Percentiles rank a stretch among this genome's conserved stretches.
phyloP scores from a whole-genome alignment of 2,329 filamentous ascomycete genomes.

The Hypoxylon rubiginosum region DNA sequence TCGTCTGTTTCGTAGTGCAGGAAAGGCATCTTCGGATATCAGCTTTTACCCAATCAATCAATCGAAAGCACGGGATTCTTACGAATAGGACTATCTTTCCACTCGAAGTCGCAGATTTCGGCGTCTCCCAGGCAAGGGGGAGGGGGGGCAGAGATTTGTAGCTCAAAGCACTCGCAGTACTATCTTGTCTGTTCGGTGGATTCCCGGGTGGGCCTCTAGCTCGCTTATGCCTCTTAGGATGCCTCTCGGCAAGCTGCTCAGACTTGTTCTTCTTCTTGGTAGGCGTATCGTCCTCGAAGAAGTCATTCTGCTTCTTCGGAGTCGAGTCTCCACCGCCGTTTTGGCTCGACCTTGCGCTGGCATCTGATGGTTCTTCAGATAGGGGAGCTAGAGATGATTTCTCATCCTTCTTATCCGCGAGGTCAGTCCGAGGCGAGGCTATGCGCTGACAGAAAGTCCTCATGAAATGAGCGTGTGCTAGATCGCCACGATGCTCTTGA shows the following conservation, averaged over 20 bases:
- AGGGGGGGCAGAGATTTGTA: constrained; percentile 39
- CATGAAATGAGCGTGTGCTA: constrained; percentile 73
- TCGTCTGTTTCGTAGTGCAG: constrained; percentile 74
- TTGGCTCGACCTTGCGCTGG: constrained; percentile 41
- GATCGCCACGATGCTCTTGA: constrained; percentile 71
- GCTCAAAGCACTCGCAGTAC: constrained; percentile 36
- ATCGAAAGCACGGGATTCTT: constrained; percentile 27
- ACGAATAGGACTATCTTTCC: constrained; percentile 57
- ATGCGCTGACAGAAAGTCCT: constrained; percentile 69
- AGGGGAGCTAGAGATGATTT: constrained; percentile 46
- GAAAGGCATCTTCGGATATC: constrained; percentile 71
- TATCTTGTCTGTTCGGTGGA: constrained; percentile 53
- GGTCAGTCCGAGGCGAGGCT: constrained; percentile 50
- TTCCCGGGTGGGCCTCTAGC: constrained; percentile 55
- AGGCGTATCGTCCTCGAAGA: constrained; percentile 40
- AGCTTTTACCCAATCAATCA: constrained; percentile 37
- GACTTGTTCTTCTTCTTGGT: constrained; percentile 55
- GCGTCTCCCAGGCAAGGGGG: constrained; percentile 51
- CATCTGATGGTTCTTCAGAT: constrained; percentile 48
- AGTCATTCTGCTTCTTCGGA: constrained; percentile 41
- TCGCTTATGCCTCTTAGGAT: constrained; percentile 52
- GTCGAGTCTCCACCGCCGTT: constrained; percentile 27
- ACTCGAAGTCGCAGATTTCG: constrained; percentile 49
- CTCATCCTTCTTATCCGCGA: constrained; percentile 52
- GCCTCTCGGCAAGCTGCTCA: constrained; percentile 54